Percentiles rank a stretch among this genome's conserved stretches.
Evolutionary conservation across 306 rosid genomes (phyloP).

Genomic region (Vigna nakashimae): DNA sequence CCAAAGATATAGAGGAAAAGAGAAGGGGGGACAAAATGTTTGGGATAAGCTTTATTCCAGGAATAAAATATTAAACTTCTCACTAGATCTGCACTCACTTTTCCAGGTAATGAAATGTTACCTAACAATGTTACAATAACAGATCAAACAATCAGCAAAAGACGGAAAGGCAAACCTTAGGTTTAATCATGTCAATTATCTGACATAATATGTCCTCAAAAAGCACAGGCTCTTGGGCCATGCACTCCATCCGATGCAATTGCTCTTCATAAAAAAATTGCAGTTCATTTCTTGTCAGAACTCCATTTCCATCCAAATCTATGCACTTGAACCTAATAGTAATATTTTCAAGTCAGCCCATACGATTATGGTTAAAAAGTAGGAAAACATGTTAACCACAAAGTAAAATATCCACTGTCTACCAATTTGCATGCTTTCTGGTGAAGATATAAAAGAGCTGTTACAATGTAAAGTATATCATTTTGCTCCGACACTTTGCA

Average conservation of each 20-base stretch:
- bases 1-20: constrained; percentile 15
- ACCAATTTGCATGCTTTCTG: not conserved
- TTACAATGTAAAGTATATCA: constrained; percentile 32
- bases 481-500: constrained; percentile 17
- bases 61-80: constrained; percentile 14
- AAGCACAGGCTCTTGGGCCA: constrained; percentile 99
- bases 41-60: constrained; percentile 28
- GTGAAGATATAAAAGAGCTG: constrained; percentile 28
- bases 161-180: constrained; percentile 75
- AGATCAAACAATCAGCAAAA: constrained; percentile 29
- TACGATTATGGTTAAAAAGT: not conserved
- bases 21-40: constrained; percentile 19
- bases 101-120: constrained; percentile 28
- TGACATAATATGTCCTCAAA: constrained; percentile 99
- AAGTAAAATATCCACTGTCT: constrained; percentile 24
- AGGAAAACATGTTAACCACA: constrained; percentile 39
- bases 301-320: constrained; percentile 97
- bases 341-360: constrained; percentile 44
- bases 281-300: constrained; percentile 90
- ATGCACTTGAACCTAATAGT: constrained; percentile 92
- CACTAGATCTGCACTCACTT: constrained; percentile 1
- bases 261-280: constrained; percentile 99
- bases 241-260: constrained; percentile 99
- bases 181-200: constrained; percentile 92
- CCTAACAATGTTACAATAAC: not conserved